Evolutionary conservation across 2,329 filamentous ascomycete genomes (phyloP).

Genomic region (Mycogone perniciosa): DNA sequence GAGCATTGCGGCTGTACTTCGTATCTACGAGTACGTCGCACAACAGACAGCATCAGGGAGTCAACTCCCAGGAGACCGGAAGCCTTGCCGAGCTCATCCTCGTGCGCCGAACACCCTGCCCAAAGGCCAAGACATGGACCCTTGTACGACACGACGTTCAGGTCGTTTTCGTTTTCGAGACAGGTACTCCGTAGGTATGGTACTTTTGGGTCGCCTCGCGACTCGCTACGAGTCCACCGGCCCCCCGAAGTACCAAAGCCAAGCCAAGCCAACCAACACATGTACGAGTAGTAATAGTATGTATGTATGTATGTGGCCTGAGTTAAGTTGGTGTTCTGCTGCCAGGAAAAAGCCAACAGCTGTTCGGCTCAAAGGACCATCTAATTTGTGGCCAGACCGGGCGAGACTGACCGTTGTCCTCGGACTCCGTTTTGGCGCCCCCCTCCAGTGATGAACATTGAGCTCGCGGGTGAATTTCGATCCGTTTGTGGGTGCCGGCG

Average conservation of each 20-base stretch:
- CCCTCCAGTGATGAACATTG: too few species aligned
- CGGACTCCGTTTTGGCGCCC: not conserved
- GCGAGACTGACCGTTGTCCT: not conserved
- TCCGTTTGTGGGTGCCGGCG: not conserved
- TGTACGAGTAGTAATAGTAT: not conserved
- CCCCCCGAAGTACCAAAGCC: not conserved
- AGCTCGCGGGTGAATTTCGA: not conserved
- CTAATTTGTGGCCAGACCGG: not conserved
- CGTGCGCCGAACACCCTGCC: slow-evolving; percentile 14
- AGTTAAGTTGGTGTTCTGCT: not conserved
- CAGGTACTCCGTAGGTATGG: slow-evolving; percentile 3
- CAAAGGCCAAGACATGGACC: slow-evolving; percentile 3
- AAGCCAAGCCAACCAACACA: slow-evolving; percentile 3
- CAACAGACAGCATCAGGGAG: not conserved
- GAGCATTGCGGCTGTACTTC: too few species aligned
- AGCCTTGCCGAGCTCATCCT: slow-evolving; percentile 13
- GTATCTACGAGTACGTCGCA: too few species aligned
- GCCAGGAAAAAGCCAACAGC: not conserved
- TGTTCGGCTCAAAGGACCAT: not conserved
- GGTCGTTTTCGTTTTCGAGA: not conserved
- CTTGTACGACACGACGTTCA: slow-evolving; percentile 6
- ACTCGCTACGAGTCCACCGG: not conserved
- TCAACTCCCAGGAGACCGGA: slow-evolving; percentile 13
- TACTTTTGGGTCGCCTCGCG: slow-evolving; percentile 10
- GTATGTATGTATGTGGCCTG: not conserved